A percentile compares a stretch with the other conserved stretches of the same genome.
Evolutionary conservation across 192 early-diverging fungal species (phyloP).

Genomic region (Entomortierella beljakovae): DNA sequence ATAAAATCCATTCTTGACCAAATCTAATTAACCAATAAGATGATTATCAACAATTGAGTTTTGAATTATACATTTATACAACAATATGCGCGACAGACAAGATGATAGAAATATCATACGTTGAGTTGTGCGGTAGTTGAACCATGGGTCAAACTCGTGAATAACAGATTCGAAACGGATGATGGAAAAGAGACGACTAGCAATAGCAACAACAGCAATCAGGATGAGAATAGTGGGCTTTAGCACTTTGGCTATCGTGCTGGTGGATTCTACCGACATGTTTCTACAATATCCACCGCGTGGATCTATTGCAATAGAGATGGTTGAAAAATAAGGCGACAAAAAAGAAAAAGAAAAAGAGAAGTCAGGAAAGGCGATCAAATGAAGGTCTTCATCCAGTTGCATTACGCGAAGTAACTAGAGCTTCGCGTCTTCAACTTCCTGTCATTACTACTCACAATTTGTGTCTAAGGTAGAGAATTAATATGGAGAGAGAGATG

Average conservation of each 20-base stretch:
- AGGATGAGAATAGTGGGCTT: constrained; percentile 90
- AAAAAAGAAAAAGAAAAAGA: constrained; percentile 3
- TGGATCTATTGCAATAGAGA: constrained; percentile 1
- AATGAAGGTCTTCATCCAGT: neutral
- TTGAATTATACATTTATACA: neutral
- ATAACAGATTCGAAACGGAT: constrained; percentile 98
- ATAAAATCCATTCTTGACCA: constrained; percentile 95
- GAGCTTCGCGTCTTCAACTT: neutral
- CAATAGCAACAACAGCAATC: constrained; percentile 88
- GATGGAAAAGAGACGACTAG: constrained; percentile 96
- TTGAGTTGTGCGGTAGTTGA: constrained; percentile 97
- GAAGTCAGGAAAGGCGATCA: neutral
- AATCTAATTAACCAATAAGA: constrained; percentile 45
- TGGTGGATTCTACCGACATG: constrained; percentile 49
- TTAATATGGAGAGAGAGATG: neutral
- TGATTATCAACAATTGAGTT: neutral
- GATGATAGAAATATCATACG: constrained; percentile 28
- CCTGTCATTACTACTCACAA: neutral
- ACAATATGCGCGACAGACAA: neutral
- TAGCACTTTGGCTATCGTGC: constrained; percentile 64
- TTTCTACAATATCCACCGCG: neutral
- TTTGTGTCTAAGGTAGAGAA: neutral
- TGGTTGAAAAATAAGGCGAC: no score
- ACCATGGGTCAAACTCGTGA: constrained; percentile 99
- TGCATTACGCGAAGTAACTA: neutral